A percentile compares a stretch with the other conserved stretches of the same genome.
These are phyloP conservation scores for Rhodotorula sphaerocarpa DNA, from an alignment of 768 basidiomycete genomes.

Conservation along the genomic window DNA sequence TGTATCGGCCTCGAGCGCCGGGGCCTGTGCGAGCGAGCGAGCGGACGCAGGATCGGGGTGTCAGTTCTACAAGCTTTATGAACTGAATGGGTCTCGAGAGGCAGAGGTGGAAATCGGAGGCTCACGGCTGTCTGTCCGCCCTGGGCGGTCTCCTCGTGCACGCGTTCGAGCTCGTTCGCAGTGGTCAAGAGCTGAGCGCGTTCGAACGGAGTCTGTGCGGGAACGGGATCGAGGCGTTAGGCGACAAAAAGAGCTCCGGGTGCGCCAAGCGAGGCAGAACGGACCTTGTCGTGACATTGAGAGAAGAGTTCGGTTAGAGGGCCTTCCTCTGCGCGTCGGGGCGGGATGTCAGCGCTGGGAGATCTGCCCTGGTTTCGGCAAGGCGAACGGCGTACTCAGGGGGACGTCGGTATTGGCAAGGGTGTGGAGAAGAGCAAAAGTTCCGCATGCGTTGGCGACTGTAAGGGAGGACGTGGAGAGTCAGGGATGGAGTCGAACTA, in stretches of 20 bases:
- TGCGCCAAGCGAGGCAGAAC: neutral
- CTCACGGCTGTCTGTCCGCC: conserved; percentile 23
- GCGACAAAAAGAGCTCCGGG: neutral
- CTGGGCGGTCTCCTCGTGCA: conserved; percentile 20
- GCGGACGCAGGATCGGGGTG: conserved; percentile 57
- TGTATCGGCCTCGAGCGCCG: conserved; percentile 55
- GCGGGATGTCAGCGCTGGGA: neutral
- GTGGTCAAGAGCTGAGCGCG: conserved; percentile 20
- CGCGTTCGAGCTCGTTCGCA: conserved; percentile 19
- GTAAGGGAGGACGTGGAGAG: neutral
- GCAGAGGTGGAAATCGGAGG: conserved; percentile 42
- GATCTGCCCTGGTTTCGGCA: neutral
- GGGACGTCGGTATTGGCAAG: conserved; percentile 63
- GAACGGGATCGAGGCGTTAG: neutral
- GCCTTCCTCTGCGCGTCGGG: conserved; percentile 15
- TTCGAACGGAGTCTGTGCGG: conserved; percentile 19
- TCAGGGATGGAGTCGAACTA: neutral
- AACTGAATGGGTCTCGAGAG: too few relatives aligned
- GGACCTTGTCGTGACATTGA: conserved; percentile 25
- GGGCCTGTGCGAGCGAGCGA: conserved; percentile 49
- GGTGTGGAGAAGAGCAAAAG: conserved; percentile 75
- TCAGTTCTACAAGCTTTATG: too few relatives aligned
- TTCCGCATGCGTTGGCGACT: conserved; percentile 77
- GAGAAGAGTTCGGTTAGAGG: conserved; percentile 27
- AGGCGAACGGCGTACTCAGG: conserved; percentile 40